phyloP scores from a whole-genome alignment of 768 basidiomycete species.

The Roridomyces roridus region DNA sequence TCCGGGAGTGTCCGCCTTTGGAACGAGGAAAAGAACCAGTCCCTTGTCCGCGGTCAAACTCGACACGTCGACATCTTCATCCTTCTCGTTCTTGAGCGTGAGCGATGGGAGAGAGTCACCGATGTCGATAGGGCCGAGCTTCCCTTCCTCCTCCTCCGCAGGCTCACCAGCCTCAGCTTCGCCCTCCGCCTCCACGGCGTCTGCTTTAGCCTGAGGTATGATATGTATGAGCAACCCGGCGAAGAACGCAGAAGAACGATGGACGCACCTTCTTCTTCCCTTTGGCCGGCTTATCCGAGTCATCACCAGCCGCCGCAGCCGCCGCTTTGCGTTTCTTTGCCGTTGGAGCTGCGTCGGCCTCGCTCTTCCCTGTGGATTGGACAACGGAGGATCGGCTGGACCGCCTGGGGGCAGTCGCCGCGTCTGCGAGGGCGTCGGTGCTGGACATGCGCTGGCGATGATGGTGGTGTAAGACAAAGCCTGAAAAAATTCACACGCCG shows the following conservation, averaged over 20 bases:
- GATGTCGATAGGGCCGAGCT: slow-evolving; percentile 57
- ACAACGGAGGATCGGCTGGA: slow-evolving; percentile 52
- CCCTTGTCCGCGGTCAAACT: slow-evolving; percentile 72
- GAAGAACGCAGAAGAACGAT: slow-evolving; percentile 1
- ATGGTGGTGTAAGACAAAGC: slow-evolving; percentile 24
- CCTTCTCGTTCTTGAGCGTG: slow-evolving; percentile 85
- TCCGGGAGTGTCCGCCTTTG: slow-evolving; percentile 88
- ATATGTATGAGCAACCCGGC: slow-evolving; percentile 16
- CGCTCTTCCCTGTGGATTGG: slow-evolving; percentile 47
- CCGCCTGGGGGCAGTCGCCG: slow-evolving; percentile 52
- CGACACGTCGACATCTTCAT: slow-evolving; percentile 74
- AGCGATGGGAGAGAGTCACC: slow-evolving; percentile 80
- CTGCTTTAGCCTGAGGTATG: slow-evolving; percentile 48
- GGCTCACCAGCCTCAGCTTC: slow-evolving; percentile 29
- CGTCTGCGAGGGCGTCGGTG: slow-evolving; percentile 39
- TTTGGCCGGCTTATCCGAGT: slow-evolving; percentile 41
- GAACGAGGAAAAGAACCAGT: slow-evolving; percentile 82
- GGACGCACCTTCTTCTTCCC: slow-evolving; percentile 46
- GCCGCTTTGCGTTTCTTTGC: slow-evolving; percentile 41
- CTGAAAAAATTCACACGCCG: no score
- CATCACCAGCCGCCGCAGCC: slow-evolving; percentile 33
- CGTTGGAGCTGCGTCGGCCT: slow-evolving; percentile 40
- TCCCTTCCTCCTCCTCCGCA: slow-evolving; percentile 17
- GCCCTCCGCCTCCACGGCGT: slow-evolving; percentile 30
- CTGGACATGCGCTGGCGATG: slow-evolving; percentile 39